Evolutionary conservation across 768 basidiomycete genomes (phyloP), one percentile per base, ranked within the genome.

Genomic region (Russula virescens): DNA sequence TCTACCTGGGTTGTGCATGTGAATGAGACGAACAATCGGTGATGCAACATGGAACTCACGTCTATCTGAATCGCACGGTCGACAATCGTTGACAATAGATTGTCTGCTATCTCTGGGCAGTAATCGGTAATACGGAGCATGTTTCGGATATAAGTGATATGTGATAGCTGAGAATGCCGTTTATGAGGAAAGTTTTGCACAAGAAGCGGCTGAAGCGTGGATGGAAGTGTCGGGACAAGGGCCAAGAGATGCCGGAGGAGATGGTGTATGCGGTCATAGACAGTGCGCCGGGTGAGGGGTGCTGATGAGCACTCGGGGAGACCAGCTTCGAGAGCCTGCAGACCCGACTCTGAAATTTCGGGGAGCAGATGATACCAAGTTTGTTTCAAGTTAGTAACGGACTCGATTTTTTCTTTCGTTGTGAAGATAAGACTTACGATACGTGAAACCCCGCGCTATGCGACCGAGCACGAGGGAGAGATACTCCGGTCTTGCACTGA

Each of bases 61-160:
- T 99, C 97, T 61, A 99, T 94, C 74, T 95, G 88, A 35, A 98
- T 87, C 31, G 94, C 89, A n/a, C 94, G 86, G 73, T 97, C 94
- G 25, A 99, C 82, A 38, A 98, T 91, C 0, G 88, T 87, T 2
- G 86, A 87, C 38, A 98, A 76, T 46, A 98, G 86, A 67, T 86
- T 86, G 65, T 94, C 94, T 2, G 84, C 77, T 23, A 98, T 77
- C 71, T 93, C 94, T 0, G 91, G 86, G 70, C 95, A 98, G 72
- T 97, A 98, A 40, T 84, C 82, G 0, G 87, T 87, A 42, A 98
- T 75, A 38, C 83, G 83, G 7, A 98, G 81, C 18, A 94, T 73
- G 72, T 99, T 99, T 49, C 91, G 85, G 66, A 98, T 91, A 70
- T 94, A 99, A 0, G 93, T 91, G 3, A 88, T 82, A 68, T 98